These are phyloP conservation scores for Parastagonospora nodorum DNA, from an alignment of 2,329 filamentous ascomycete species.

Conservation along the genomic window DNA sequence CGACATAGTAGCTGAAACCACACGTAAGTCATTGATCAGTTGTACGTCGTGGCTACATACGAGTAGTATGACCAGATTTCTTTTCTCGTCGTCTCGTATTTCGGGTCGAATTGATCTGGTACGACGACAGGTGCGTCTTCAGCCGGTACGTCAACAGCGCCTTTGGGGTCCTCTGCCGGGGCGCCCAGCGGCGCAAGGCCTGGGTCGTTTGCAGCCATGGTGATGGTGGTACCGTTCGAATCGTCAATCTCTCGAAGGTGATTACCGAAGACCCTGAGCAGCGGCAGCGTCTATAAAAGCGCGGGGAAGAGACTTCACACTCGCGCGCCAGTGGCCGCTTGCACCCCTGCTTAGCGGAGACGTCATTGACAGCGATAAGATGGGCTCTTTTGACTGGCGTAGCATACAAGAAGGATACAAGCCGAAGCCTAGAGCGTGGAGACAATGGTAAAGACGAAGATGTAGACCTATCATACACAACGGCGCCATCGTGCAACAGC, in stretches of 20 bases:
- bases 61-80: constrained; percentile 65
- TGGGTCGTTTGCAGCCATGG: constrained; percentile 28
- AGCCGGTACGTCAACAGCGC: constrained; percentile 21
- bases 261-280: background rate
- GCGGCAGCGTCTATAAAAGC: background rate
- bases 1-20: constrained; percentile 63
- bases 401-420: constrained; percentile 1
- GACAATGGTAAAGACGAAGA: background rate
- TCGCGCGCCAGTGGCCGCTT: constrained; percentile 9
- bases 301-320: constrained; percentile 4
- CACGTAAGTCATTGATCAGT: background rate
- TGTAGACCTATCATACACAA: background rate
- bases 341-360: constrained; percentile 8
- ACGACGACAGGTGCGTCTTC: constrained; percentile 54
- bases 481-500: background rate
- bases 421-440: constrained; percentile 3
- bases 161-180: constrained; percentile 25
- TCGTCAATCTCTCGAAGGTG: background rate
- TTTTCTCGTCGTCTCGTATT: constrained; percentile 56
- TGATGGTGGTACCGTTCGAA: background rate
- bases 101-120: constrained; percentile 61
- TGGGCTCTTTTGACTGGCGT: background rate
- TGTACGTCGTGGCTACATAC: constrained; percentile 27
- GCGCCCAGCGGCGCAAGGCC: constrained; percentile 28
- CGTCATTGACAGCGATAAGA: constrained; percentile 15